phyloP scores from a whole-genome alignment of 1,284 basidiomycete species.

The Kalmanozyma brasiliensis region DNA sequence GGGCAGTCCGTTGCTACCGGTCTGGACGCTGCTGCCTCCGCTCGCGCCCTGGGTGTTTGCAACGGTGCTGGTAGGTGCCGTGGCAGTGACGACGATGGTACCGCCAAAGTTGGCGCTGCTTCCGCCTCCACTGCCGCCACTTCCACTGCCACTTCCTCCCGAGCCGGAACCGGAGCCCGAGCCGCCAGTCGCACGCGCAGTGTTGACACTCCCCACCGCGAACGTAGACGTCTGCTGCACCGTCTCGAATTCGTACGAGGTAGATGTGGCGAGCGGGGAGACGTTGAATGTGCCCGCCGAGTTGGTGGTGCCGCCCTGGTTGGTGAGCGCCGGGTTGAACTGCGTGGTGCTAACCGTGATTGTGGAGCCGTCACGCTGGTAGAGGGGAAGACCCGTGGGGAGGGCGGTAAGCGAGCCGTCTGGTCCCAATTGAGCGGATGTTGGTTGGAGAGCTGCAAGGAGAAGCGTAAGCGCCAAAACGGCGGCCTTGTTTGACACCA shows the following conservation, averaged over 20 bases:
- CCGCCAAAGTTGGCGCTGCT: constrained; percentile 9
- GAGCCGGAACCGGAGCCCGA: background rate
- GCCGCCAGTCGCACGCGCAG: background rate
- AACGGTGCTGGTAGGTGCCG: constrained; percentile 18
- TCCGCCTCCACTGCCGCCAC: background rate
- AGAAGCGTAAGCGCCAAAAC: background rate
- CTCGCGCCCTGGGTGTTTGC: background rate
- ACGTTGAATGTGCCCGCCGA: constrained; percentile 57
- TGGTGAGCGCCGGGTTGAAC: constrained; percentile 47
- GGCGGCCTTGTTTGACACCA: too few relatives aligned
- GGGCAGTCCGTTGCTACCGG: constrained; percentile 13
- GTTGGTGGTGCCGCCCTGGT: constrained; percentile 60
- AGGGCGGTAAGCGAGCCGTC: too few relatives aligned
- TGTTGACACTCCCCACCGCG: constrained; percentile 4
- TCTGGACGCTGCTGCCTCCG: background rate
- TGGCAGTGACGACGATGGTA: constrained; percentile 31
- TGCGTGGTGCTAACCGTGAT: constrained; percentile 35
- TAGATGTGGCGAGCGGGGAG: constrained; percentile 42
- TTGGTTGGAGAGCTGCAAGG: background rate
- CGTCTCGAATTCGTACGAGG: constrained; percentile 35
- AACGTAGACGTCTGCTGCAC: constrained; percentile 43
- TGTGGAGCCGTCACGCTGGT: constrained; percentile 24
- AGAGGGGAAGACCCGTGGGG: background rate
- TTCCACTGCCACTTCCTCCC: background rate
- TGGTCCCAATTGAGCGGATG: background rate